A percentile compares a stretch with the other conserved stretches of the same genome.
Conservation (phyloP, 1,284 basidiomycete species). For the Sphagnurus paluster region DNA sequence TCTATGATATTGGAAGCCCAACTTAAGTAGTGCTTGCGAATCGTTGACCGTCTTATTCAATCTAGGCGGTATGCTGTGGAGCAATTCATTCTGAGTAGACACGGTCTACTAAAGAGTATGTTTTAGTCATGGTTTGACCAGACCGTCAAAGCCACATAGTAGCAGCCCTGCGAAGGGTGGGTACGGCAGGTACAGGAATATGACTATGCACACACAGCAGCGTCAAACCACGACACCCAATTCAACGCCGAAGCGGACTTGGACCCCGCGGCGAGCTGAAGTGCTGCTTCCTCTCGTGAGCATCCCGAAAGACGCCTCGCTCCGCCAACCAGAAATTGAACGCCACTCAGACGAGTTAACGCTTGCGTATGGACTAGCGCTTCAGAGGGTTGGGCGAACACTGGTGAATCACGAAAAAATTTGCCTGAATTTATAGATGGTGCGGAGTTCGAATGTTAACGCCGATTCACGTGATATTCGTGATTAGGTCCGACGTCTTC, state of each 20-base stretch:
- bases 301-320: constrained; percentile 62
- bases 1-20: not conserved
- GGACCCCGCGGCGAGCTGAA: constrained; percentile 33
- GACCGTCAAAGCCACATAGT: constrained; percentile 79
- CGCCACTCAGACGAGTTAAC: constrained; percentile 41
- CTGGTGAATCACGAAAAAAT: constrained; percentile 13
- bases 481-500: not conserved
- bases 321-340: constrained; percentile 70
- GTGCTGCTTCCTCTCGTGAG: constrained; percentile 65
- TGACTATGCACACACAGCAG: constrained; percentile 52
- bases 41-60: too few relatives aligned
- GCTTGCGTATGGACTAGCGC: constrained; percentile 27
- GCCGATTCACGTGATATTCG: constrained; percentile 9
- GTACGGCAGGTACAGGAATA: constrained; percentile 79
- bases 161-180: constrained; percentile 41
- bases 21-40: not conserved
- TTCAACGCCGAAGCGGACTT: constrained; percentile 57
- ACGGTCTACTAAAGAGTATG: constrained; percentile 33
- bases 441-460: constrained; percentile 13
- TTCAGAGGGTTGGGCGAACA: constrained; percentile 23
- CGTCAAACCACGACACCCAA: constrained; percentile 40
- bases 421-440: constrained; percentile 11
- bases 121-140: constrained; percentile 77
- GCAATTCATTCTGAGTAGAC: constrained; percentile 10
- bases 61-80: not conserved